Conservation (phyloP, 768 basidiomycete species). For the Pisolithus orientalis region DNA sequence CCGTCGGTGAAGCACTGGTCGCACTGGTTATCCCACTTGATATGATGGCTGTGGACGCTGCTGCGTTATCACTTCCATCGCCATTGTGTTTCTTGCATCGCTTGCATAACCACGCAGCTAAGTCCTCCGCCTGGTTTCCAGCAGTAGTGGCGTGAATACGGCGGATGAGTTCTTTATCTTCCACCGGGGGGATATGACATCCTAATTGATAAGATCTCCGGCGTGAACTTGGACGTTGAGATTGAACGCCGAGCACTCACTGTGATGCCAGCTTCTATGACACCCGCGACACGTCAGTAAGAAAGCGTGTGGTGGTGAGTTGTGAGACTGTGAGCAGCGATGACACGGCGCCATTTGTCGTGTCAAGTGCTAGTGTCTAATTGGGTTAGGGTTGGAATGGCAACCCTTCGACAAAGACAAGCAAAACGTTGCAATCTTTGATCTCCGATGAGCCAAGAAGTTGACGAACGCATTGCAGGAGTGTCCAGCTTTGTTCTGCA, state of each 20-base stretch:
- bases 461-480: constrained; percentile 57
- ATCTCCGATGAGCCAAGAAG: constrained; percentile 40
- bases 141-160: constrained; percentile 20
- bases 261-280: constrained; percentile 30
- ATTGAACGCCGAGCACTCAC: constrained; percentile 5
- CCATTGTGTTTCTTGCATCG: constrained; percentile 22
- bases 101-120: constrained; percentile 24
- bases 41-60: background rate
- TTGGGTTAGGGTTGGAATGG: constrained; percentile 22
- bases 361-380: background rate
- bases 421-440: background rate
- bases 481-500: constrained; percentile 81
- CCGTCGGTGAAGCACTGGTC: background rate
- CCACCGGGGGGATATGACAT: constrained; percentile 28
- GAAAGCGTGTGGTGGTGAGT: constrained; percentile 22
- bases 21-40: background rate
- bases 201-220: constrained; percentile 12
- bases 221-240: background rate
- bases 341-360: constrained; percentile 8
- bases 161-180: constrained; percentile 18
- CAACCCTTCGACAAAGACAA: background rate
- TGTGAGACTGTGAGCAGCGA: constrained; percentile 21
- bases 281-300: constrained; percentile 30
- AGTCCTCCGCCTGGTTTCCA: constrained; percentile 17
- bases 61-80: background rate